Percentiles rank a stretch among this genome's conserved stretches.
Conservation (phyloP, 306 rosid species). For the Lagenaria siceraria region DNA sequence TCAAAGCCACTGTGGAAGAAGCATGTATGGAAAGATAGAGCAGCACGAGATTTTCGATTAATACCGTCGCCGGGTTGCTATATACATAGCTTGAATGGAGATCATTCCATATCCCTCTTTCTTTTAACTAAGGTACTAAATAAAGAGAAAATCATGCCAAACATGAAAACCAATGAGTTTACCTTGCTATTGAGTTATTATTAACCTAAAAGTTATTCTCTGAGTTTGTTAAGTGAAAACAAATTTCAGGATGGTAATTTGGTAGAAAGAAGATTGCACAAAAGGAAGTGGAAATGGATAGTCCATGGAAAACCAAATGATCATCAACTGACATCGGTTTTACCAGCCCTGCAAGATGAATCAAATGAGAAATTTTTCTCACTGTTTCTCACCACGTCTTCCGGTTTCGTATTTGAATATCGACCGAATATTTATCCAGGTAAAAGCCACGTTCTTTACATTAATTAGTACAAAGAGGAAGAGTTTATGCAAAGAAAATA, state of each 20-base stretch:
- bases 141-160: neutral
- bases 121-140: conserved; percentile 73
- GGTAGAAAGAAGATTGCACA: conserved; percentile 70
- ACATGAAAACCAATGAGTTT: neutral
- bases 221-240: neutral
- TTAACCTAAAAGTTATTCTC: neutral
- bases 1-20: conserved; percentile 89
- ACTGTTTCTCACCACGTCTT: conserved; percentile 54
- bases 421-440: conserved; percentile 46
- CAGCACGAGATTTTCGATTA: conserved; percentile 30
- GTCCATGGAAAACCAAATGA: conserved; percentile 65
- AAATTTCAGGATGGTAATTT: conserved; percentile 54
- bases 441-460: conserved; percentile 14
- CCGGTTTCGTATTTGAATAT: conserved; percentile 65
- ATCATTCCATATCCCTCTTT: conserved; percentile 65
- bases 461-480: neutral
- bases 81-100: conserved; percentile 43
- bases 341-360: conserved; percentile 45
- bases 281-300: conserved; percentile 94
- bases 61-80: conserved; percentile 40
- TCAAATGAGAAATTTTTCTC: conserved; percentile 39
- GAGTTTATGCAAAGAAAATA: neutral
- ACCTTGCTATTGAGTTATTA: neutral
- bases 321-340: conserved; percentile 56
- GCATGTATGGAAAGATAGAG: conserved; percentile 62